Percentiles rank a stretch among this genome's conserved stretches.
Conservation (phyloP, 1,284 basidiomycete species). For the Rhodotorula sp. region DNA sequence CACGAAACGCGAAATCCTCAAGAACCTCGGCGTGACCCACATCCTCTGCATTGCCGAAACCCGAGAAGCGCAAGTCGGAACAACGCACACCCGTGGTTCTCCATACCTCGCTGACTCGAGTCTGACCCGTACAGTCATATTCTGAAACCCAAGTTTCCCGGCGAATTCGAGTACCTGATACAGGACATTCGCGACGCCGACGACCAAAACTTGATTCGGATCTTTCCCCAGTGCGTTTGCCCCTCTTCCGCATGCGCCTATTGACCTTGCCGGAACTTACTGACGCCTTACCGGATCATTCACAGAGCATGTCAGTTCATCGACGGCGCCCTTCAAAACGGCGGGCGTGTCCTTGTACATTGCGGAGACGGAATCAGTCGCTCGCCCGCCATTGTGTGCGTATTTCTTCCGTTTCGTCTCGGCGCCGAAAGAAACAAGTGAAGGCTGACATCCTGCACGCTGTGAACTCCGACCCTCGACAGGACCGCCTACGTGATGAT, state of each 20-base stretch:
- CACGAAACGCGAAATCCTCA: constrained; percentile 68
- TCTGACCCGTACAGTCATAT: constrained; percentile 51
- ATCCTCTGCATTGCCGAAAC: constrained; percentile 54
- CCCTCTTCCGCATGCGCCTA: not conserved
- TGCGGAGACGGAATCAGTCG: constrained; percentile 46
- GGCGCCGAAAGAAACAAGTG: not conserved
- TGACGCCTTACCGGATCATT: not conserved
- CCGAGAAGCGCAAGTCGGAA: constrained; percentile 56
- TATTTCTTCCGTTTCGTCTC: not conserved
- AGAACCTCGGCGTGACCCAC: constrained; percentile 70
- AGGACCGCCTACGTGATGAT: constrained; percentile 46
- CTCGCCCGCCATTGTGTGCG: constrained; percentile 45
- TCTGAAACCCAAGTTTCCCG: constrained; percentile 78
- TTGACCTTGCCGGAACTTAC: too few relatives aligned
- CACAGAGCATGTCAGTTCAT: constrained; percentile 40
- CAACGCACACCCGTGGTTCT: not conserved
- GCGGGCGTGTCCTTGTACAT: constrained; percentile 43
- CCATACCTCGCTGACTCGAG: not conserved
- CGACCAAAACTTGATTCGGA: constrained; percentile 46
- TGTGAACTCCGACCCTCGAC: not conserved
- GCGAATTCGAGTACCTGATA: constrained; percentile 72
- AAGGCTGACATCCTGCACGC: not conserved
- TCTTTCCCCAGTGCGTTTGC: constrained; percentile 41
- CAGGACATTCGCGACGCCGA: constrained; percentile 86
- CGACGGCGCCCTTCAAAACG: constrained; percentile 29